Base-by-base conservation (phyloP, 495 filamentous ascomycete species). In the Pseudoneurospora amorphoporcata region DNA sequence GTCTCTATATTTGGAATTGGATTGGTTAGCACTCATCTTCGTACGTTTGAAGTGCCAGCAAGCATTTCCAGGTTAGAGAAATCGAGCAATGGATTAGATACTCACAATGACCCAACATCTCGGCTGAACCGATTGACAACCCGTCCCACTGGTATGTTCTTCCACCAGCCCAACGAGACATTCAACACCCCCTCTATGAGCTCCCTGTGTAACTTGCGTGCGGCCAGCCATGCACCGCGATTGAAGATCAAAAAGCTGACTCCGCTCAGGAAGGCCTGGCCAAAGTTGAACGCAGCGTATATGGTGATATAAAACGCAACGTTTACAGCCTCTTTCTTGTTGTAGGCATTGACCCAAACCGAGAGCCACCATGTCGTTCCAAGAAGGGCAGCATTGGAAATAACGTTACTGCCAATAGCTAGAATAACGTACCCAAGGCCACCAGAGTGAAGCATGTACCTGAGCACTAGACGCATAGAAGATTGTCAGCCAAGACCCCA, bases 71-170 rank as follows among this genome's bases (percentile, higher is more conserved):
- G 23, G 6, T 29, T 61, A 61, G 53, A 35, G 29, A 61, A 35
- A 61, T 61, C 29, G 29, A 65, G 29, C 53, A 65, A 37, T 4
- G 14, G 53, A 35, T 23, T 16, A 42, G 23, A 35, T 37, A 75
- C 73, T 73, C 73, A 75, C 73, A 87, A 77, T 0, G 82, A 83
- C 40, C 81, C 79, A 61, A 88, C 76, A 75, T 89, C 88, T 16
- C 84, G 81, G 4, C 84, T 83, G 70, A 90, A 87, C 23, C 88
- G 82, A 73, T 89, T 88, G 41, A 88, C 81, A 58, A 89, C 84
- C n/a, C 84, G 81, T 2, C 88, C 88, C 9, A 86, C 72, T 1
- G 88, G 87, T 14, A 84, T 84, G 14, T 84, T 84, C 78, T 88
- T 87, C 71, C 86, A 87, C 81, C 86, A 89, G 3, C 82, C 80